Evolutionary conservation across 2,329 filamentous ascomycete species (phyloP).

Genomic region (Blastomyces percursus): DNA sequence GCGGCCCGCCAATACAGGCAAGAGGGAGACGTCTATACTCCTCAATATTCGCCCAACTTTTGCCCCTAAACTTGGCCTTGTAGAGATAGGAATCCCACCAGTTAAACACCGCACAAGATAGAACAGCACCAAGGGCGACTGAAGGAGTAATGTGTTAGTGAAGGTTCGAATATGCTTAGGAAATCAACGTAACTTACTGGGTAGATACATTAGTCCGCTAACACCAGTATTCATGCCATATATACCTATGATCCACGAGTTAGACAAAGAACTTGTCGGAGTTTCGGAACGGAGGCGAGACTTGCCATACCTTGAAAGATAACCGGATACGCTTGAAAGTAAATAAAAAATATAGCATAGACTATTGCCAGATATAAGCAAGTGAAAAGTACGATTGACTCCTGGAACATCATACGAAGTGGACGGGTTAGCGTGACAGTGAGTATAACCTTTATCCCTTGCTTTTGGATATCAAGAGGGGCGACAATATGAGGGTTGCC

Average conservation of each 20-base stretch:
- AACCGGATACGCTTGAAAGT: constrained; percentile 16
- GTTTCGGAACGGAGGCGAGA: neutral
- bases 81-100: constrained; percentile 53
- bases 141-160: constrained; percentile 2
- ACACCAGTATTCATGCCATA: constrained; percentile 14
- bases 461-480: constrained; percentile 14
- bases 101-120: constrained; percentile 54
- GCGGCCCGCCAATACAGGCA: constrained; percentile 58
- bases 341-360: constrained; percentile 16
- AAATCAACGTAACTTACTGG: constrained; percentile 10
- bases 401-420: constrained; percentile 18
- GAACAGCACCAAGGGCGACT: constrained; percentile 50
- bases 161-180: constrained; percentile 1
- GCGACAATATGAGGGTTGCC: constrained; percentile 13
- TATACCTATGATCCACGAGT: constrained; percentile 12
- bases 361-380: constrained; percentile 20
- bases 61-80: constrained; percentile 40
- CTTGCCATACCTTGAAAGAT: constrained; percentile 13
- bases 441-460: constrained; percentile 11
- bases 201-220: constrained; percentile 13
- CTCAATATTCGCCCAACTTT: constrained; percentile 43
- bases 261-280: neutral
- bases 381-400: constrained; percentile 20
- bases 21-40: constrained; percentile 58
- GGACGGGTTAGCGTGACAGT: constrained; percentile 18